A percentile compares a stretch with the other conserved stretches of the same genome.
Conservation (phyloP, 306 rosid species). For the Lagenaria siceraria region DNA sequence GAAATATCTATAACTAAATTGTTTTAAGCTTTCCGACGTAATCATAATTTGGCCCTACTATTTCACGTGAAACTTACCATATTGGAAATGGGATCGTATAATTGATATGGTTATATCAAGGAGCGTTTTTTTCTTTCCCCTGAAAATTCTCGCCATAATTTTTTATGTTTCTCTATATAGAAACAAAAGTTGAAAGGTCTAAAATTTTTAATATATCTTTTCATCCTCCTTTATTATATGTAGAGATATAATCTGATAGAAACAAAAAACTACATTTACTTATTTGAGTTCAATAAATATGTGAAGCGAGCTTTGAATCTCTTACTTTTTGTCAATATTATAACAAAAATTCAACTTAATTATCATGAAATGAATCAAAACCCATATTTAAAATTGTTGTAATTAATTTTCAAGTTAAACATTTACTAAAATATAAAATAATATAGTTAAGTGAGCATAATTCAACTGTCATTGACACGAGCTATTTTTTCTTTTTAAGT, state of each 20-base stretch:
- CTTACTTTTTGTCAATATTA: no score
- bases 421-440: no score
- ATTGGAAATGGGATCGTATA: accelerated
- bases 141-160: not conserved
- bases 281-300: no score
- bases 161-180: not conserved
- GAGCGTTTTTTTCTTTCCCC: not conserved
- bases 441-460: no score
- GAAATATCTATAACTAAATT: not conserved
- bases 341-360: no score
- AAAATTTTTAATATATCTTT: not conserved
- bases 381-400: no score
- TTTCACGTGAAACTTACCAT: not conserved
- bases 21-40: no score
- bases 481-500: no score
- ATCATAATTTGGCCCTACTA: not conserved
- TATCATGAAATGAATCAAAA: not conserved
- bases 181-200: not conserved
- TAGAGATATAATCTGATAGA: not conserved
- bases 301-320: no score
- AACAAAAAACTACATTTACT: not conserved
- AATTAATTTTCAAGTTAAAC: not conserved
- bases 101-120: not conserved
- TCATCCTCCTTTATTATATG: not conserved
- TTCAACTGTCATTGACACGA: no score